phyloP scores from a whole-genome alignment of 2,329 filamentous ascomycete genomes.

The Claviceps capensis region DNA sequence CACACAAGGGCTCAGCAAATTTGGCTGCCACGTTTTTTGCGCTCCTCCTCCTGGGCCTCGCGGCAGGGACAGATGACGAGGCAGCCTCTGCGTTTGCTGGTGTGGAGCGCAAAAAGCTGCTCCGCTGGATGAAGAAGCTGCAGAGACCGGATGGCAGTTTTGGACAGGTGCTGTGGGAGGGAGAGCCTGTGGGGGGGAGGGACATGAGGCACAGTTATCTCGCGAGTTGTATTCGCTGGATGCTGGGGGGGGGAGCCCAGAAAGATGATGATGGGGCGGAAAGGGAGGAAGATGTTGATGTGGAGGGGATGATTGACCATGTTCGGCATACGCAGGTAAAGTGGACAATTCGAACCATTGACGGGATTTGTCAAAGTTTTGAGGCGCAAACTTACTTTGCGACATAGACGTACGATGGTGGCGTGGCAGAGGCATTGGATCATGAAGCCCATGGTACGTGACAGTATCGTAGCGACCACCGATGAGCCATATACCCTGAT shows the following conservation, averaged over 20 bases:
- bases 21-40: constrained; percentile 85
- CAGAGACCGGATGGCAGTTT: constrained; percentile 84
- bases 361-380: no score
- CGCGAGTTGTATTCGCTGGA: constrained; percentile 68
- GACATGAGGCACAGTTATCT: constrained; percentile 86
- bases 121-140: constrained; percentile 61
- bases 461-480: neutral
- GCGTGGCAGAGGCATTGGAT: constrained; percentile 62
- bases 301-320: constrained; percentile 54
- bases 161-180: constrained; percentile 58
- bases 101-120: constrained; percentile 52
- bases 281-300: constrained; percentile 56
- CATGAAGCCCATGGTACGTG: constrained; percentile 69
- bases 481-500: neutral
- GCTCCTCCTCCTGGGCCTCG: constrained; percentile 52
- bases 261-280: constrained; percentile 41
- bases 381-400: neutral
- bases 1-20: constrained; percentile 43
- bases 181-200: constrained; percentile 56
- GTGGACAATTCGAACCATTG: neutral
- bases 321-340: constrained; percentile 48
- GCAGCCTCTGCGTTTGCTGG: constrained; percentile 38
- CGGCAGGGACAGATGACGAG: constrained; percentile 26
- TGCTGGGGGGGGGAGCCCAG: constrained; percentile 50
- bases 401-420: constrained; percentile 65